phyloP scores from a whole-genome alignment of 129 eudicot species.

The Lactuca sativa region DNA sequence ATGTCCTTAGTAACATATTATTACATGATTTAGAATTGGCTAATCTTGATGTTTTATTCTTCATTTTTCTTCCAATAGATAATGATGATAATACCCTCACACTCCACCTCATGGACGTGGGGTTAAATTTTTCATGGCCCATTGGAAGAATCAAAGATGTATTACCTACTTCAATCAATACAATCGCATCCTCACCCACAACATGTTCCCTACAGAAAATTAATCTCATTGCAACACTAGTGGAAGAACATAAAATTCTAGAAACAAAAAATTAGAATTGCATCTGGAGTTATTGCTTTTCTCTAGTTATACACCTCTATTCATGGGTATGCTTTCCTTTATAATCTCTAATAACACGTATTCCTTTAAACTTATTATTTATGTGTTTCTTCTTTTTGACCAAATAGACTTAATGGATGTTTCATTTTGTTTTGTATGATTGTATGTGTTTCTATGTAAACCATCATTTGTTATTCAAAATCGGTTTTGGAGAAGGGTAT shows the following conservation, averaged over 20 bases:
- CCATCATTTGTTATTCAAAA: too few species aligned
- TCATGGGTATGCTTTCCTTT: conserved; percentile 60
- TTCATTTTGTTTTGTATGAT: too few species aligned
- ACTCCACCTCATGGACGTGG: conserved; percentile 79
- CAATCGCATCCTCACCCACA: conserved; percentile 53
- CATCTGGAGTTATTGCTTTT: conserved; percentile 85
- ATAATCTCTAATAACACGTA: not conserved
- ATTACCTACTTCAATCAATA: conserved; percentile 46
- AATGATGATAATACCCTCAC: conserved; percentile 62
- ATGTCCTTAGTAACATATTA: not conserved
- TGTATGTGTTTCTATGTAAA: too few species aligned
- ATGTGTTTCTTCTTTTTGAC: too few species aligned
- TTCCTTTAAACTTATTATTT: too few species aligned
- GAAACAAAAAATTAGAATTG: conserved; percentile 71
- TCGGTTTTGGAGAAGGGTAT: not conserved
- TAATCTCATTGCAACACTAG: conserved; percentile 50
- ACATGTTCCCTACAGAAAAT: conserved; percentile 67
- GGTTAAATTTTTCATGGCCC: conserved; percentile 81
- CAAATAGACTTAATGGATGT: too few species aligned
- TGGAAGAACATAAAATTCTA: conserved; percentile 73
- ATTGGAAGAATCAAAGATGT: conserved; percentile 60
- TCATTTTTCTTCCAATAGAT: conserved; percentile 31
- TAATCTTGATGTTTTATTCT: conserved; percentile 7
- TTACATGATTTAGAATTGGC: not conserved
- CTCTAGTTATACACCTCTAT: conserved; percentile 87